Conservation (phyloP, 345 rosid species). For the Anastatica hierochuntica region DNA sequence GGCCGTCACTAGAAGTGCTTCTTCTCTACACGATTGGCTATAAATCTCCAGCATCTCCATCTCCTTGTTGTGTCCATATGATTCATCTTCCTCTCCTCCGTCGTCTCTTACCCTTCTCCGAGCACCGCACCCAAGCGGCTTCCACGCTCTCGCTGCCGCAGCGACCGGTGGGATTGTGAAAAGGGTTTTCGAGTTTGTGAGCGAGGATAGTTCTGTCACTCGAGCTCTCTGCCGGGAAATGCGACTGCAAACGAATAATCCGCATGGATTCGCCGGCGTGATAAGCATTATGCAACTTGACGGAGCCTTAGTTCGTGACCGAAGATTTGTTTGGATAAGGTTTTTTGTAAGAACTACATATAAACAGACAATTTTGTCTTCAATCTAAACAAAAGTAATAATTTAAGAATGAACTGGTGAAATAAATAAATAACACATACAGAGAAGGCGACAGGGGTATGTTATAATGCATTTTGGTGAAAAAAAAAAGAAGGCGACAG, state of each 20-base stretch:
- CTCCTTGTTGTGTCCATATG: conserved; percentile 50
- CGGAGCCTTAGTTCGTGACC: not conserved
- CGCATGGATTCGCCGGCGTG: conserved; percentile 13
- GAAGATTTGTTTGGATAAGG: too few relatives aligned
- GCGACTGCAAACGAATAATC: not conserved
- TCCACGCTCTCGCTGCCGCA: not conserved
- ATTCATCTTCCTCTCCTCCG: conserved; percentile 28
- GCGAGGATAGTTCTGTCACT: not conserved
- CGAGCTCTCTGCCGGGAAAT: not conserved
- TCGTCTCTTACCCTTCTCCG: conserved; percentile 48
- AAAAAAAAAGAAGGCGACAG: too few relatives aligned
- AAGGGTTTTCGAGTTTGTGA: not conserved
- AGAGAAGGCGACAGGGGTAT: too few relatives aligned
- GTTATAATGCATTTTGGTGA: too few relatives aligned
- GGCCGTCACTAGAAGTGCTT: conserved; percentile 68
- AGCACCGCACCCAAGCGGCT: conserved; percentile 19
- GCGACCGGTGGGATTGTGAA: not conserved
- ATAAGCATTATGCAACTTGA: conserved; percentile 8
- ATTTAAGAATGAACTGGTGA: too few relatives aligned
- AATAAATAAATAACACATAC: too few relatives aligned
- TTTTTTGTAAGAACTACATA: too few relatives aligned
- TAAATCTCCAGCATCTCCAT: conserved; percentile 54
- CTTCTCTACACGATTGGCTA: conserved; percentile 45
- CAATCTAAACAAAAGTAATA: too few relatives aligned
- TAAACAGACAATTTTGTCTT: too few relatives aligned